A percentile compares a stretch with the other conserved stretches of the same genome.
These are phyloP conservation scores for Juncus inflexus DNA, from an alignment of 176 grass and related monocot species.

Conservation along the genomic window DNA sequence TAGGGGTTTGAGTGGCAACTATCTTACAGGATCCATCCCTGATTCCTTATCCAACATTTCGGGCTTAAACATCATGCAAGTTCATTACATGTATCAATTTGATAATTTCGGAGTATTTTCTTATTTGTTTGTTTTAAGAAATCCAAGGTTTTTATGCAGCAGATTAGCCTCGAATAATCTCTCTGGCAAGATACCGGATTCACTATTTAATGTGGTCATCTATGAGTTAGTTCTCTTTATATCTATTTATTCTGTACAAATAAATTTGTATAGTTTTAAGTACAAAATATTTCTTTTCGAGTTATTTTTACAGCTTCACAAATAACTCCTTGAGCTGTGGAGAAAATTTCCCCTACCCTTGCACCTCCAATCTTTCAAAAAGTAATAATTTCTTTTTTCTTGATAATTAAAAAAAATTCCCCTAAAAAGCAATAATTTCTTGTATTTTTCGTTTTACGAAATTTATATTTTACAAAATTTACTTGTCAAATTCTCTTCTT, in stretches of 20 bases:
- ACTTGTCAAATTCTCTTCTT: too few species aligned
- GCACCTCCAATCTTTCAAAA: conserved; percentile 16
- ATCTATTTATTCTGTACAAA: not conserved
- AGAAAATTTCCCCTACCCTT: conserved; percentile 18
- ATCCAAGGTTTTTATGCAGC: conserved; percentile 27
- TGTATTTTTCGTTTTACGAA: too few species aligned
- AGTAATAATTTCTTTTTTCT: conserved; percentile 24
- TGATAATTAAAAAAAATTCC: too few species aligned
- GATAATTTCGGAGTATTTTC: not conserved
- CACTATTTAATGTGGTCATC: conserved; percentile 36
- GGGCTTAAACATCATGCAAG: conserved; percentile 36
- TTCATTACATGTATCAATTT: not conserved
- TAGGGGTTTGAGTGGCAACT: conserved; percentile 42
- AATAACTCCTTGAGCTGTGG: conserved; percentile 46
- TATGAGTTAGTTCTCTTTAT: conserved; percentile 36
- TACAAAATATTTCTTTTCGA: conserved; percentile 13
- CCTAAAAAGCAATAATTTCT: too few species aligned
- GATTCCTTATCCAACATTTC: conserved; percentile 29
- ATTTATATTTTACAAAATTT: too few species aligned
- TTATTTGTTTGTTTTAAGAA: conserved; percentile 3
- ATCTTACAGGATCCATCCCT: conserved; percentile 34
- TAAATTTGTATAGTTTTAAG: not conserved
- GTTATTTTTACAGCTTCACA: conserved; percentile 38
- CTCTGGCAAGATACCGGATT: conserved; percentile 39
- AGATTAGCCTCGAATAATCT: conserved; percentile 43